These are phyloP conservation scores for Serendipita sp. DNA, from an alignment of 1,284 basidiomycete genomes.

Conservation along the genomic window DNA sequence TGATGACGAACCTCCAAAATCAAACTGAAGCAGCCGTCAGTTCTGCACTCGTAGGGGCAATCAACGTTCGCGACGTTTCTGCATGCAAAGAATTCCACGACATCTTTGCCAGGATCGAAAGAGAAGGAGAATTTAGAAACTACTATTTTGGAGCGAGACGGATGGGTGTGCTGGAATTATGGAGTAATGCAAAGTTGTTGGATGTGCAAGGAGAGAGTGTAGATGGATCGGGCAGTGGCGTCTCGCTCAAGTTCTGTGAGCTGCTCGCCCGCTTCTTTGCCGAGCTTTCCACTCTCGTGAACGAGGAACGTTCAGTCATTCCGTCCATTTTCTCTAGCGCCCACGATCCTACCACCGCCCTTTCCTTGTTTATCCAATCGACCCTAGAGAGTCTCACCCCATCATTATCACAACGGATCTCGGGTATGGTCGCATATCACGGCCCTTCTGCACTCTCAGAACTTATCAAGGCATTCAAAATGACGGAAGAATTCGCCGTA, in stretches of 20 bases:
- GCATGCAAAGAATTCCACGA: slow-evolving; percentile 65
- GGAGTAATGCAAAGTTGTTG: slow-evolving; percentile 42
- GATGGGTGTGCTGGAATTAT: slow-evolving; percentile 45
- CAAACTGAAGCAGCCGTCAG: slow-evolving; percentile 82
- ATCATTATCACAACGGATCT: slow-evolving; percentile 62
- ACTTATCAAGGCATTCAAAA: slow-evolving; percentile 53
- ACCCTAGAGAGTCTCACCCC: slow-evolving; percentile 68
- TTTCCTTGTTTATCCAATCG: slow-evolving; percentile 69
- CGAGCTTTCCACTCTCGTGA: slow-evolving; percentile 49
- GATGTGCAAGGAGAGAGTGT: slow-evolving; percentile 30
- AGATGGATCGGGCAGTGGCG: slow-evolving; percentile 18
- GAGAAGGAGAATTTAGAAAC: slow-evolving; percentile 78
- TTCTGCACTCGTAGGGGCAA: slow-evolving; percentile 70
- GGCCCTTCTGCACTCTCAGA: slow-evolving; percentile 49
- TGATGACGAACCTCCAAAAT: slow-evolving; percentile 85
- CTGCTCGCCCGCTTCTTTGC: slow-evolving; percentile 67
- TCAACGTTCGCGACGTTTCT: slow-evolving; percentile 58
- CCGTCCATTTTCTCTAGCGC: slow-evolving; percentile 51
- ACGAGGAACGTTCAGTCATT: slow-evolving; percentile 58
- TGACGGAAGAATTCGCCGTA: slow-evolving; percentile 69
- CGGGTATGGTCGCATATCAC: slow-evolving; percentile 47
- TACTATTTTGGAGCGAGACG: slow-evolving; percentile 83
- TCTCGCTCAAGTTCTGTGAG: slow-evolving; percentile 31
- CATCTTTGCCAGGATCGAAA: slow-evolving; percentile 80
- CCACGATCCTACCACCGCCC: slow-evolving; percentile 55